Evolutionary conservation across 225 moss, liverwort and hornwort species (phyloP).

Genomic region (Antitrichia curtipendula): DNA sequence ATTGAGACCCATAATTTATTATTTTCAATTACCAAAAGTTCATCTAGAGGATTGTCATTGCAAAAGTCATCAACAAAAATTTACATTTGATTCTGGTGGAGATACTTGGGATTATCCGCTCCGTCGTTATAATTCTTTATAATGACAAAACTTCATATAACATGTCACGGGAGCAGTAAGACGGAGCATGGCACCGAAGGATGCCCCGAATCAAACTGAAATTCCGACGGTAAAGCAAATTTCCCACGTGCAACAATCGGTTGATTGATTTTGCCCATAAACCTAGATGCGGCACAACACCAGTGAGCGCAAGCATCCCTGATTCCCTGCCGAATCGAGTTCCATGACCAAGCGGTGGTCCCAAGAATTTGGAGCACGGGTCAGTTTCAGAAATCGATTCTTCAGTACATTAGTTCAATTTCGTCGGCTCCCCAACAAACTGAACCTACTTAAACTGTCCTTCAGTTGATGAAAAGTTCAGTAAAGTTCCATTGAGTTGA

Average conservation of each 20-base stretch:
- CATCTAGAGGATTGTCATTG: not conserved
- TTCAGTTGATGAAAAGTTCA: not conserved
- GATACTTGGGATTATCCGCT: not conserved
- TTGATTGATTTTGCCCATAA: not conserved
- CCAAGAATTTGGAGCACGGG: not conserved
- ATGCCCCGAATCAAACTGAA: not conserved
- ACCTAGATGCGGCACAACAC: not conserved
- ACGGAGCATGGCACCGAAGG: not conserved
- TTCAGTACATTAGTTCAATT: too few relatives aligned
- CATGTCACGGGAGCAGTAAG: not conserved
- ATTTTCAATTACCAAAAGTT: not conserved
- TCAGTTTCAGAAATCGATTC: not conserved
- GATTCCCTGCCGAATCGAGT: too few relatives aligned
- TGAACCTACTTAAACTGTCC: not conserved
- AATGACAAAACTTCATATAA: too few relatives aligned
- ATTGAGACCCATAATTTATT: too few relatives aligned
- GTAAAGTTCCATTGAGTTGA: not conserved
- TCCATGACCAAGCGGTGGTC: not conserved
- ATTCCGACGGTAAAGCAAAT: not conserved
- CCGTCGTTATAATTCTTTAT: not conserved
- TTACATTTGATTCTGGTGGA: not conserved
- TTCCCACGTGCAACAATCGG: not conserved
- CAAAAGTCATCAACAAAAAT: not conserved
- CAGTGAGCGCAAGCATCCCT: not conserved
- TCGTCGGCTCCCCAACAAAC: not conserved